phyloP scores from a whole-genome alignment of 2,329 filamentous ascomycete species.

The Ploettnerulaceae sp. region DNA sequence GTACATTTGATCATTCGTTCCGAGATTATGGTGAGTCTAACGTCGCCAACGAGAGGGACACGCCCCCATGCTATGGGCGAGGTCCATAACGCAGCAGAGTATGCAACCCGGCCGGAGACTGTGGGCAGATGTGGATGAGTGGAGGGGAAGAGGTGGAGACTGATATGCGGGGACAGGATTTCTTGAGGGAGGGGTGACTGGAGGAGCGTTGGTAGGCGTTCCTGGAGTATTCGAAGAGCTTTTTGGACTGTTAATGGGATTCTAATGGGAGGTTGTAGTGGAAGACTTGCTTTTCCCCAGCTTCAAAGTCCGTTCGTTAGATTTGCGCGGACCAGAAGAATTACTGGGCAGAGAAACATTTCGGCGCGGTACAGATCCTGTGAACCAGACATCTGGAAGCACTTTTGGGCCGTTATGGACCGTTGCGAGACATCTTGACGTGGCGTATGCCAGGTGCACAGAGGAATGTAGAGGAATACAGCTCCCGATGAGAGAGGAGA shows the following conservation, averaged over 20 bases:
- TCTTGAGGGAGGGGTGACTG: conserved; percentile 66
- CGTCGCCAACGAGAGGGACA: conserved; percentile 84
- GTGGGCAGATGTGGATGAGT: conserved; percentile 85
- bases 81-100: conserved; percentile 91
- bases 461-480: conserved; percentile 6
- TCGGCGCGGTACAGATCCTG: conserved; percentile 32
- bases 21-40: conserved; percentile 79
- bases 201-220: conserved; percentile 61
- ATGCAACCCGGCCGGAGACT: conserved; percentile 86
- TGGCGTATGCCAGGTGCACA: conserved; percentile 5
- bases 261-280: neutral
- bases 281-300: conserved; percentile 34
- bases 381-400: conserved; percentile 42
- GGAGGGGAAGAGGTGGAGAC: conserved; percentile 64
- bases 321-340: conserved; percentile 32
- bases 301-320: conserved; percentile 56
- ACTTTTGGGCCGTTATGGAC: conserved; percentile 22
- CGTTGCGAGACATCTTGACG: conserved; percentile 25
- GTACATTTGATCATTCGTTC: conserved; percentile 65
- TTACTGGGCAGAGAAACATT: conserved; percentile 11
- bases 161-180: conserved; percentile 70
- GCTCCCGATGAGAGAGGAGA: conserved; percentile 10
- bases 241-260: conserved; percentile 18
- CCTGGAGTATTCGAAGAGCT: conserved; percentile 62
- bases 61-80: conserved; percentile 94